phyloP scores from a whole-genome alignment of 352 stramenopile genomes.

The Poterioochromonas sp. region DNA sequence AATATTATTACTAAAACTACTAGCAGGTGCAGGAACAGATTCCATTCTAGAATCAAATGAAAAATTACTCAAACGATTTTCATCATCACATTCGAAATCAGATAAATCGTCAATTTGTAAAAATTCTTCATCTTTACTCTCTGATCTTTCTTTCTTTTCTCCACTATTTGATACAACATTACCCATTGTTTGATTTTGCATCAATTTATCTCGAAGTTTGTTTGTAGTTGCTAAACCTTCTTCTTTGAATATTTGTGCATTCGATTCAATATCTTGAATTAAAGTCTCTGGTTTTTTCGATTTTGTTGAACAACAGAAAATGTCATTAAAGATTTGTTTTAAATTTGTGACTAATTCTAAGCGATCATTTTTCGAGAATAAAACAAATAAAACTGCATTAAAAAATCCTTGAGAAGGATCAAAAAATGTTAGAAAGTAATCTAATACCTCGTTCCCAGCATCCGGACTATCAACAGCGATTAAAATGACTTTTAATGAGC shows the following conservation, averaged over 20 bases:
- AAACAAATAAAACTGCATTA: constrained; percentile 24
- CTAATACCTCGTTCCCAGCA: not conserved
- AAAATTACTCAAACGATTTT: not conserved
- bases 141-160: not conserved
- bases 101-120: not conserved
- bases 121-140: not conserved
- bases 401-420: constrained; percentile 27
- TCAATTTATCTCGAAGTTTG: not conserved
- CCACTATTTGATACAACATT: not conserved
- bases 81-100: constrained; percentile 10
- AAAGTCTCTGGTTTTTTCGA: not conserved
- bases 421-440: not conserved
- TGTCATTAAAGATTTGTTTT: not conserved
- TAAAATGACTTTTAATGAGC: not conserved
- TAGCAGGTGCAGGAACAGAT: too few species aligned
- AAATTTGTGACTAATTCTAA: not conserved
- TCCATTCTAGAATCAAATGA: too few species aligned
- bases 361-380: constrained; percentile 4
- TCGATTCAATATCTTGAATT: not conserved
- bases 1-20: too few species aligned
- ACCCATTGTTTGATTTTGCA: not conserved
- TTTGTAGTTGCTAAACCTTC: not conserved
- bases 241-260: too few species aligned
- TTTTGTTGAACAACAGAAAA: not conserved
- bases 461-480: not conserved